These are phyloP conservation scores for Cyberlindnera veronae DNA, from an alignment of 805 yeast genomes.

Conservation along the genomic window DNA sequence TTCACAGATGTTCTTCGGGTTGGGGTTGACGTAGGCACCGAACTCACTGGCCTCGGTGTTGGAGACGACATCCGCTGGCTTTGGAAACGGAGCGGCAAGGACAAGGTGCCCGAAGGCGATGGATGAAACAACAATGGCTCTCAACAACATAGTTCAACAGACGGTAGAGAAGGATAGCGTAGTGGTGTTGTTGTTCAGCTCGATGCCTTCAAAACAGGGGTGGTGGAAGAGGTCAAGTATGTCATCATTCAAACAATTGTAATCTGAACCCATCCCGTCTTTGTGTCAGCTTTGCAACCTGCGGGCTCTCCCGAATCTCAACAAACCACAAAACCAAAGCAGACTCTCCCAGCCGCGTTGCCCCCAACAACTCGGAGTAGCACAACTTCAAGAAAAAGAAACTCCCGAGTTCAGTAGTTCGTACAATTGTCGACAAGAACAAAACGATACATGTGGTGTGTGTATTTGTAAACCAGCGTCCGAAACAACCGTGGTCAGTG, in stretches of 20 bases:
- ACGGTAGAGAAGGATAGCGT: too few species aligned
- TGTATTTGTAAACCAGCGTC: too few species aligned
- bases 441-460: too few species aligned
- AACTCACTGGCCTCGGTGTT: slow-evolving; percentile 29
- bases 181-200: background rate
- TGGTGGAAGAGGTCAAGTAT: too few species aligned
- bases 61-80: slow-evolving; percentile 18
- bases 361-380: too few species aligned
- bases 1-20: slow-evolving; percentile 43
- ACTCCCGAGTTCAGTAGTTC: background rate
- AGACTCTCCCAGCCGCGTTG: too few species aligned
- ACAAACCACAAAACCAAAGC: background rate
- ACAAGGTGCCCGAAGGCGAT: slow-evolving; percentile 1
- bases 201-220: background rate
- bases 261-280: too few species aligned
- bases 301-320: background rate
- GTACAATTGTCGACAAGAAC: too few species aligned
- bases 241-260: too few species aligned
- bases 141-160: slow-evolving; percentile 13
- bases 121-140: slow-evolving; percentile 2
- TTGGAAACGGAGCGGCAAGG: slow-evolving; percentile 1
- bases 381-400: too few species aligned
- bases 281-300: too few species aligned
- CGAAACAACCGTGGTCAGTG: background rate
- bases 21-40: slow-evolving; percentile 44